phyloP scores from a whole-genome alignment of 176 grass and related monocot genomes.

The Carex kokanica region DNA sequence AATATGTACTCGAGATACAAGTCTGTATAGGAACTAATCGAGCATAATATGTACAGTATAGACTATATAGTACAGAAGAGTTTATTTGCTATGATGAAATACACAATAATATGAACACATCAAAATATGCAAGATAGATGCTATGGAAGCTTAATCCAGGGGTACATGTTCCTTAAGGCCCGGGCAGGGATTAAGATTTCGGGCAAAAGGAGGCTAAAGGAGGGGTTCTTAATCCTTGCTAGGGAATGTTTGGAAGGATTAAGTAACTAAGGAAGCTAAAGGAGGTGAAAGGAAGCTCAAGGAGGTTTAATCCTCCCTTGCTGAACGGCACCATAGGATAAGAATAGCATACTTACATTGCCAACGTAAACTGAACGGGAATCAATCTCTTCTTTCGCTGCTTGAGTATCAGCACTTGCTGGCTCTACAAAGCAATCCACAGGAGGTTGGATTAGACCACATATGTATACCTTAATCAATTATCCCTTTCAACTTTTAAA shows the following conservation, averaged over 20 bases:
- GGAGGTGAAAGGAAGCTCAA: too few relatives aligned
- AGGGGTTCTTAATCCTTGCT: too few relatives aligned
- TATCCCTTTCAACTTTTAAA: background rate
- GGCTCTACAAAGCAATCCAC: constrained; percentile 13
- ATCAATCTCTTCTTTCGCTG: constrained; percentile 37
- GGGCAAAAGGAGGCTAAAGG: too few relatives aligned
- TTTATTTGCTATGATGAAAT: background rate
- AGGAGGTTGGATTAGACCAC: background rate
- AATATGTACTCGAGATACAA: background rate
- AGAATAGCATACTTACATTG: constrained; percentile 26
- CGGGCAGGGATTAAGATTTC: too few relatives aligned
- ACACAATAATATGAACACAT: background rate
- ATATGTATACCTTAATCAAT: background rate
- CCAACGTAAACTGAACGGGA: constrained; percentile 41
- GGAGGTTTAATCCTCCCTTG: too few relatives aligned
- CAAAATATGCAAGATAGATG: background rate
- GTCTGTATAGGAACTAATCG: background rate
- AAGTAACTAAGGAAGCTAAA: too few relatives aligned
- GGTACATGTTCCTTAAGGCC: too few relatives aligned
- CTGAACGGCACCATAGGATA: background rate
- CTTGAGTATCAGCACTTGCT: constrained; percentile 23
- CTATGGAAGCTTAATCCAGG: too few relatives aligned
- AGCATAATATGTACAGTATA: background rate
- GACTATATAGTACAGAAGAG: background rate
- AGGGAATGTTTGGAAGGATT: too few relatives aligned